Evolutionary conservation across 2,329 filamentous ascomycete species (phyloP).

Genomic region (Pseudogymnoascus sp.): DNA sequence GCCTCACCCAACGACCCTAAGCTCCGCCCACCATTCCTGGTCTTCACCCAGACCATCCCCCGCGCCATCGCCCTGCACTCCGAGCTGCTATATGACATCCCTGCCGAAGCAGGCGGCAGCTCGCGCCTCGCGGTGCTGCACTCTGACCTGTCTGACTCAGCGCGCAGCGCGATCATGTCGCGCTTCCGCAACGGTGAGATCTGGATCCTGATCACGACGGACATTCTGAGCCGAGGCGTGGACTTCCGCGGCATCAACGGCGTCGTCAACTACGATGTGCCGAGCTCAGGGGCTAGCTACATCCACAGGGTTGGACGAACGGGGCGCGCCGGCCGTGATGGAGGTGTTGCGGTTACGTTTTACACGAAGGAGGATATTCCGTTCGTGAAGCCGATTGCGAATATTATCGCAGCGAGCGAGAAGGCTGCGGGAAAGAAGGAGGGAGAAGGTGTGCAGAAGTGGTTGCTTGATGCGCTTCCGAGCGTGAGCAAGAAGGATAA

Average conservation of each 20-base stretch:
- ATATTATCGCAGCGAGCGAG: constrained; percentile 80
- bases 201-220: constrained; percentile 94
- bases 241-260: constrained; percentile 94
- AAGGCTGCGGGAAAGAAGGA: constrained; percentile 52
- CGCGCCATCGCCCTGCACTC: constrained; percentile 79
- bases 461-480: constrained; percentile 82
- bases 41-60: constrained; percentile 94
- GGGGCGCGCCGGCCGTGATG: constrained; percentile 76
- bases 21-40: constrained; percentile 79
- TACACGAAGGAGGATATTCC: constrained; percentile 94
- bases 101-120: constrained; percentile 74
- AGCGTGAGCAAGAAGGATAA: constrained; percentile 75
- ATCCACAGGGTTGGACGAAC: constrained; percentile 91
- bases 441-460: constrained; percentile 61
- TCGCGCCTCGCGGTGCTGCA: constrained; percentile 84
- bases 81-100: constrained; percentile 91
- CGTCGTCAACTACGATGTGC: constrained; percentile 96
- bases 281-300: constrained; percentile 80
- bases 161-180: constrained; percentile 74
- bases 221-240: constrained; percentile 82
- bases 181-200: constrained; percentile 86
- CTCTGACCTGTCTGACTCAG: constrained; percentile 69
- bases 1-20: constrained; percentile 27
- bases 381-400: constrained; percentile 82
- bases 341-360: constrained; percentile 84